Conservation (phyloP, 129 eudicot species). For the Flaveria bidentis region DNA sequence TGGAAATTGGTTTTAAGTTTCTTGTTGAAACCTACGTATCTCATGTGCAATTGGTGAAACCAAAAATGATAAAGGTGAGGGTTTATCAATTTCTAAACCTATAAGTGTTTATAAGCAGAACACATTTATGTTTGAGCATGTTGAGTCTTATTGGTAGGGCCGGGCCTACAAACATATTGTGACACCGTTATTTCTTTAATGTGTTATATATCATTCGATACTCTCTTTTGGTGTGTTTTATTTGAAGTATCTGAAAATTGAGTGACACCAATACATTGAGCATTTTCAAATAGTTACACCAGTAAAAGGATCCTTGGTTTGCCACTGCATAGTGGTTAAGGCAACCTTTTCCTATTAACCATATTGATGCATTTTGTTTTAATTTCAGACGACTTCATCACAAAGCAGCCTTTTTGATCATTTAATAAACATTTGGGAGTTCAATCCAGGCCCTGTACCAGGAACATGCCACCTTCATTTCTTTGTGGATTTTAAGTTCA, state of each 20-base stretch:
- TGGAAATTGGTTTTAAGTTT: conserved; percentile 88
- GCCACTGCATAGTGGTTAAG: background rate
- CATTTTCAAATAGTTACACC: no score
- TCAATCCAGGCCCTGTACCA: conserved; percentile 81
- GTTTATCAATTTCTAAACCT: background rate
- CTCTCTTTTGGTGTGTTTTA: no score
- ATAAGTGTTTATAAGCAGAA: no score
- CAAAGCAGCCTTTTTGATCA: conserved; percentile 85
- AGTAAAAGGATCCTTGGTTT: background rate
- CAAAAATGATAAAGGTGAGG: conserved; percentile 68
- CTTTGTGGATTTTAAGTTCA: conserved; percentile 92
- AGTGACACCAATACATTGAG: no score
- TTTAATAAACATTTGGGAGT: conserved; percentile 93
- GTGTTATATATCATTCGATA: no score
- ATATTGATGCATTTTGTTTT: conserved; percentile 14
- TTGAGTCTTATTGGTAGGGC: no score
- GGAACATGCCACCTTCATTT: conserved; percentile 82
- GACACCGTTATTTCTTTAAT: no score
- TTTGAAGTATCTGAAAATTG: no score
- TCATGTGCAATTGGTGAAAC: conserved; percentile 69
- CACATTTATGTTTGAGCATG: no score
- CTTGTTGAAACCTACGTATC: conserved; percentile 90
- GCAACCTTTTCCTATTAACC: background rate
- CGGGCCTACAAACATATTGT: no score
- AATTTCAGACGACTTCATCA: conserved; percentile 73